Conservation (phyloP, 1,284 basidiomycete genomes). For the Hypsizygus ulmarius region DNA sequence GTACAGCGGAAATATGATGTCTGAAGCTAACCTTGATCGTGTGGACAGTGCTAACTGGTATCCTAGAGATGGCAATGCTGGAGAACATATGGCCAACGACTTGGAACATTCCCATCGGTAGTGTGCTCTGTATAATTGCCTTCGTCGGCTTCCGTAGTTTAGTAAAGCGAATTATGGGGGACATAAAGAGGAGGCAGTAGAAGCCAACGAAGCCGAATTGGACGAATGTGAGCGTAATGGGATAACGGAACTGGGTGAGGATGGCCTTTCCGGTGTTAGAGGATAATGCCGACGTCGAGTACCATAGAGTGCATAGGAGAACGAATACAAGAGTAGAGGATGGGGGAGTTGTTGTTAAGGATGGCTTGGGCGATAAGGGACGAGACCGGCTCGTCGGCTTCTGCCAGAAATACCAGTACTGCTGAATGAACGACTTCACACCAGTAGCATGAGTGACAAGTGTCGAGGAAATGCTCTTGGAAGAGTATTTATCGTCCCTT, state of each 20-base stretch:
- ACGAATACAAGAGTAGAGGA: conserved; percentile 49
- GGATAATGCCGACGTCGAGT: conserved; percentile 80
- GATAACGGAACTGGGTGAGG: conserved; percentile 82
- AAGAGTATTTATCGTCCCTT: conserved; percentile 16
- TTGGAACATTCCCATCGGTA: conserved; percentile 93
- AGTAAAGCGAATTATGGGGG: conserved; percentile 65
- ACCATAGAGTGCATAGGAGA: conserved; percentile 77
- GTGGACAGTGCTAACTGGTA: conserved; percentile 97
- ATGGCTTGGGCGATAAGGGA: conserved; percentile 22
- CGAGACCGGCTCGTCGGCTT: conserved; percentile 27
- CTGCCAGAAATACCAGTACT: conserved; percentile 20
- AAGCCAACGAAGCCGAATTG: conserved; percentile 94
- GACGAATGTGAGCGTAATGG: conserved; percentile 92
- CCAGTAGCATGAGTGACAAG: conserved; percentile 26
- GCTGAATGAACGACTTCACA: conserved; percentile 21
- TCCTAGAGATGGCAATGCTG: conserved; percentile 93
- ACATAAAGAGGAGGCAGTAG: conserved; percentile 83
- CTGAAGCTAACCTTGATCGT: conserved; percentile 85
- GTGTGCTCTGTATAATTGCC: conserved; percentile 73
- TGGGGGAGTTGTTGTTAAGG: conserved; percentile 26
- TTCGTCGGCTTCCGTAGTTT: conserved; percentile 68
- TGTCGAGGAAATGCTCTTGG: conserved; percentile 14
- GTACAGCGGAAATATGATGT: neutral
- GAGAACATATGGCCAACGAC: conserved; percentile 98
- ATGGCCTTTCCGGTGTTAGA: conserved; percentile 90